Evolutionary conservation across 2,329 filamentous ascomycete species (phyloP).

Genomic region (Knufia petricola): DNA sequence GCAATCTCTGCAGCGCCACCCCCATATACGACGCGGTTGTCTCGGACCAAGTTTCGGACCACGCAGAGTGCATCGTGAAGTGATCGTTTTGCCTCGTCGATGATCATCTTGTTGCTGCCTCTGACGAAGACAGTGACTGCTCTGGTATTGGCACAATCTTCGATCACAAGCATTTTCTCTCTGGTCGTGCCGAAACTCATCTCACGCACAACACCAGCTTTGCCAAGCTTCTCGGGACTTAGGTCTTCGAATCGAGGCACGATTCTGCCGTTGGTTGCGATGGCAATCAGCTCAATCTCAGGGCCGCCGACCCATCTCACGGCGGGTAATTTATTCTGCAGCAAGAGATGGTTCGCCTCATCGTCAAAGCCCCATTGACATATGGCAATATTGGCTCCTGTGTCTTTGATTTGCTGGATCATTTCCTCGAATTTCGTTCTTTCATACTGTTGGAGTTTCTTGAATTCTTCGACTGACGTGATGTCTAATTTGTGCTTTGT

Average conservation of each 20-base stretch:
- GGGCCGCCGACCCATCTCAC: conserved; percentile 97
- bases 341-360: conserved; percentile 91
- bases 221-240: conserved; percentile 80
- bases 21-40: conserved; percentile 96
- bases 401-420: conserved; percentile 97
- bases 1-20: conserved; percentile 95
- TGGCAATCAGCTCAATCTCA: conserved; percentile 96
- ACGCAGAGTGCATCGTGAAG: conserved; percentile 96
- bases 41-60: conserved; percentile 86
- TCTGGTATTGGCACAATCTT: conserved; percentile 95
- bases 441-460: conserved; percentile 93
- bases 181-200: conserved; percentile 95
- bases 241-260: conserved; percentile 96
- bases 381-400: conserved; percentile 92
- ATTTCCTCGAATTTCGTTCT: conserved; percentile 95
- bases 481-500: conserved; percentile 99
- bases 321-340: conserved; percentile 91
- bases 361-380: conserved; percentile 99
- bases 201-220: conserved; percentile 80
- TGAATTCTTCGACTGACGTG: conserved; percentile 93
- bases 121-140: conserved; percentile 94
- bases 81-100: conserved; percentile 96
- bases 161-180: conserved; percentile 99
- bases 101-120: conserved; percentile 99
- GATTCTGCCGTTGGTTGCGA: conserved; percentile 95